phyloP scores from a whole-genome alignment of 805 yeast species.

The Starmerella apicola region DNA sequence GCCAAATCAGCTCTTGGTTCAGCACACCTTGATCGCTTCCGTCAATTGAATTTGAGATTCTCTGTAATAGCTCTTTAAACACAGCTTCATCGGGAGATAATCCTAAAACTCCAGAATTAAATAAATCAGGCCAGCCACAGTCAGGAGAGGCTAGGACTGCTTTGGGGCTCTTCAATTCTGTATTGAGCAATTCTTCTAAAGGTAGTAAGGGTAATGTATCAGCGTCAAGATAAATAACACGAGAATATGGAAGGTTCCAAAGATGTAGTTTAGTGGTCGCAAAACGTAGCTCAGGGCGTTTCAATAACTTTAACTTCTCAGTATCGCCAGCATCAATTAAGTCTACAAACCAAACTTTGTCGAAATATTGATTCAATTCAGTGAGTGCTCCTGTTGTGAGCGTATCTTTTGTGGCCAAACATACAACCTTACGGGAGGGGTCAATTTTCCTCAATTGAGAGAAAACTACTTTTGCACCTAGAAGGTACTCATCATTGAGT shows the following conservation, averaged over 20 bases:
- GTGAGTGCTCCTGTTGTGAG: constrained; percentile 18
- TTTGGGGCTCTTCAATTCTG: constrained; percentile 1
- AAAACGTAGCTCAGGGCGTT: constrained; percentile 38
- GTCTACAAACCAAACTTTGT: constrained; percentile 24
- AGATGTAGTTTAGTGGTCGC: constrained; percentile 42
- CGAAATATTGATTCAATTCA: constrained; percentile 20
- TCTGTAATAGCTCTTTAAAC: constrained; percentile 32
- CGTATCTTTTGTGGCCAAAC: constrained; percentile 22
- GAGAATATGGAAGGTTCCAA: constrained; percentile 37
- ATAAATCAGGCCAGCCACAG: constrained; percentile 85
- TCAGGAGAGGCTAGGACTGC: constrained; percentile 49
- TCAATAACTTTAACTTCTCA: constrained; percentile 27
- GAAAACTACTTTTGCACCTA: constrained; percentile 43
- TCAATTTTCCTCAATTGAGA: constrained; percentile 24
- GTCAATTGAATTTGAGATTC: constrained; percentile 43
- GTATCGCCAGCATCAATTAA: constrained; percentile 21
- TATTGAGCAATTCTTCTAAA: constrained; percentile 22
- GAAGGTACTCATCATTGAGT: constrained; percentile 33
- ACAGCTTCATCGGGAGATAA: constrained; percentile 39
- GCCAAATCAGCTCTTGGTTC: constrained; percentile 54
- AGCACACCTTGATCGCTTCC: constrained; percentile 90
- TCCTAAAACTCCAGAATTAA: constrained; percentile 67
- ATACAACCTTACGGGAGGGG: constrained; percentile 20
- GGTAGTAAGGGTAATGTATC: constrained; percentile 38
- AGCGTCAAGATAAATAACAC: constrained; percentile 41